phyloP scores from a whole-genome alignment of 2,329 filamentous ascomycete genomes.

The Cercospora berteroae region DNA sequence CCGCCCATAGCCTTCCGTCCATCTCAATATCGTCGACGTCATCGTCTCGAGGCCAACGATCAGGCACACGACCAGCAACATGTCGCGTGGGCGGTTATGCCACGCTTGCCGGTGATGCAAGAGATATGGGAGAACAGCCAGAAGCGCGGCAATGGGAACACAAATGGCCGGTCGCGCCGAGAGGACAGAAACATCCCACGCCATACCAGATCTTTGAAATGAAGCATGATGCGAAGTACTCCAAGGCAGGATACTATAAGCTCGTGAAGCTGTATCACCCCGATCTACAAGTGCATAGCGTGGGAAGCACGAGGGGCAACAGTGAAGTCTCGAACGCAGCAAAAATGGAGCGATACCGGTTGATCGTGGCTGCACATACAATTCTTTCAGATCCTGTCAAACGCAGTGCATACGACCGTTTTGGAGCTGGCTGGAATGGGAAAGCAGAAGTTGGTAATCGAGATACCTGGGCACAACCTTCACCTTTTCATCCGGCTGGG shows the following conservation, averaged over 20 bases:
- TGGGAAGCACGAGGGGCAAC: constrained; percentile 43
- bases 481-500: constrained; percentile 29
- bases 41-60: constrained; percentile 40
- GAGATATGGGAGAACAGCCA: constrained; percentile 28
- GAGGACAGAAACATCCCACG: constrained; percentile 57
- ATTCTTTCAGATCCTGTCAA: constrained; percentile 80
- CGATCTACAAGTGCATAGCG: constrained; percentile 56
- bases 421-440: constrained; percentile 75
- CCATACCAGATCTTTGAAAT: constrained; percentile 85
- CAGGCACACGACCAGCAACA: constrained; percentile 33
- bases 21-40: constrained; percentile 40
- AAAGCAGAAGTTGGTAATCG: constrained; percentile 38
- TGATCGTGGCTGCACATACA: constrained; percentile 83
- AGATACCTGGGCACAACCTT: constrained; percentile 18
- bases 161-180: constrained; percentile 37
- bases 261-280: constrained; percentile 96
- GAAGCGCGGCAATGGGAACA: constrained; percentile 29
- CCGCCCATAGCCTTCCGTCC: constrained; percentile 32
- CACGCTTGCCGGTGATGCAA: constrained; percentile 33
- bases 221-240: constrained; percentile 65
- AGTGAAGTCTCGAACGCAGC: constrained; percentile 56
- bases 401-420: constrained; percentile 76
- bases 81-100: constrained; percentile 31
- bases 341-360: constrained; percentile 82
- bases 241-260: constrained; percentile 80